phyloP scores from a whole-genome alignment of 2,329 filamentous ascomycete genomes.

The Cladophialophora bantiana region DNA sequence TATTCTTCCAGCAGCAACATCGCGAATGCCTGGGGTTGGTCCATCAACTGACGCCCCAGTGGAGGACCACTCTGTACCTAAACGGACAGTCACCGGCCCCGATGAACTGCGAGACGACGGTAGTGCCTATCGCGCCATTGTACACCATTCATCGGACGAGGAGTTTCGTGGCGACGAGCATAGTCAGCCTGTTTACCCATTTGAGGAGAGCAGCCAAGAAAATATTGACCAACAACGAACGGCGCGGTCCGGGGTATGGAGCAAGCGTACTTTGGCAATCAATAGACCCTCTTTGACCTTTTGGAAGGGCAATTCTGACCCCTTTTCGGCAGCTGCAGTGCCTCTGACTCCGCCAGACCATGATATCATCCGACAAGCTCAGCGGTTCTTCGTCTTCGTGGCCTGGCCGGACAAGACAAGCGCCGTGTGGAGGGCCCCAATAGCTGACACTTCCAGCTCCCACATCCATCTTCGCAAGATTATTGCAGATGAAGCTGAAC shows the following conservation, averaged over 20 bases:
- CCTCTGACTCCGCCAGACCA: constrained; percentile 17
- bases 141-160: not conserved
- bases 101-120: constrained; percentile 1
- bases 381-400: constrained; percentile 27
- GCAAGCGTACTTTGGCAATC: not conserved
- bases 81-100: not conserved
- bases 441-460: constrained; percentile 24
- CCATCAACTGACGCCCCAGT: not conserved
- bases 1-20: constrained; percentile 11
- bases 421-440: constrained; percentile 28
- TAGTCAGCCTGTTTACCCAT: constrained; percentile 16
- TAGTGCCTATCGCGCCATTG: not conserved
- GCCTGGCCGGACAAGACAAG: constrained; percentile 25
- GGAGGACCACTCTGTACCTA: not conserved
- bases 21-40: not conserved
- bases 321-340: constrained; percentile 25
- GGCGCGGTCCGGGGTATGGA: not conserved
- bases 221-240: constrained; percentile 22
- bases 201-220: constrained; percentile 28
- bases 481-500: constrained; percentile 23
- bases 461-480: constrained; percentile 19
- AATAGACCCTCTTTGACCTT: not conserved
- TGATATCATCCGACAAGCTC: constrained; percentile 28
- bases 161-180: not conserved
- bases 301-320: constrained; percentile 29